Evolutionary conservation across 148 eudicot species (phyloP).

Genomic region (Silene conica): DNA sequence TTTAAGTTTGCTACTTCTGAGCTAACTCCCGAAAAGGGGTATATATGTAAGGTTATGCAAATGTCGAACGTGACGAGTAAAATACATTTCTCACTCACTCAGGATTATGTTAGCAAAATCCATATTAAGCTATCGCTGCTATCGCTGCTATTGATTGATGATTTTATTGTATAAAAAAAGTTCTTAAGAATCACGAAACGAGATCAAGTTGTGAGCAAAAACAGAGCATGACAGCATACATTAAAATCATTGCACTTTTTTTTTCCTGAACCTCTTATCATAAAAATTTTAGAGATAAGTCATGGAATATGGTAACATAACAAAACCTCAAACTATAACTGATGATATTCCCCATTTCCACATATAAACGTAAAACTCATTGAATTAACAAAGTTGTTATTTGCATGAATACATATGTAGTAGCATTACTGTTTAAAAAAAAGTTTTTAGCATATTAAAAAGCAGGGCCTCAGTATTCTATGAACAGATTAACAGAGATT

Average conservation of each 20-base stretch:
- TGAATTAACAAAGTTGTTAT: neutral
- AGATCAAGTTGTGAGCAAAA: neutral
- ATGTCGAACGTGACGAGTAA: neutral
- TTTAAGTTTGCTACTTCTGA: no score
- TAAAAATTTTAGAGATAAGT: neutral
- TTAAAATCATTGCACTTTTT: neutral
- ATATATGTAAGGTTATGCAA: no score
- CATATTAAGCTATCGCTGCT: neutral
- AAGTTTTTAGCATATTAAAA: neutral
- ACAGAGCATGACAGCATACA: neutral
- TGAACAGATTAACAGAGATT: neutral
- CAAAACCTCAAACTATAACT: neutral
- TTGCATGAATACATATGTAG: neutral
- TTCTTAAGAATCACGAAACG: neutral
- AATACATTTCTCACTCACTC: neutral
- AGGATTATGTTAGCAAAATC: neutral
- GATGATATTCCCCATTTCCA: neutral
- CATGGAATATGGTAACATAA: neutral
- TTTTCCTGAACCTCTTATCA: neutral
- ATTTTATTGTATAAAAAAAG: neutral
- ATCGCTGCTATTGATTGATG: neutral
- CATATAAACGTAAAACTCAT: neutral
- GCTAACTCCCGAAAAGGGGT: no score
- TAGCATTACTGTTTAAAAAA: neutral
- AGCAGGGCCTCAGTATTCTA: neutral